A percentile compares a stretch with the other conserved stretches of the same genome.
Evolutionary conservation across 2,329 filamentous ascomycete genomes (phyloP).

Genomic region (Chrysosporium keratinophilum): DNA sequence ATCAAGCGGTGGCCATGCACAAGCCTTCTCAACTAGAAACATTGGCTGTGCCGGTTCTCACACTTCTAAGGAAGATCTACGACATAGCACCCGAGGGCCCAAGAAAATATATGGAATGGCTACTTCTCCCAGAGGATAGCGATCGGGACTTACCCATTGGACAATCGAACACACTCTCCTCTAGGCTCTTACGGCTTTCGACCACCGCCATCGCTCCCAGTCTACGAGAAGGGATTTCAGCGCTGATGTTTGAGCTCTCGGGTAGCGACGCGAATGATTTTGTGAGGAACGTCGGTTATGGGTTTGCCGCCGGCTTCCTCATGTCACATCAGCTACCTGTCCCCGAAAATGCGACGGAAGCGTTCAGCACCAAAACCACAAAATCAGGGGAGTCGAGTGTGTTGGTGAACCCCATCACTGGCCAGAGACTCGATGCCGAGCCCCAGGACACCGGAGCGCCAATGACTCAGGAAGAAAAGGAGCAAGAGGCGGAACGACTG

Average conservation of each 20-base stretch:
- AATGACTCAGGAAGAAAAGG: constrained; percentile 88
- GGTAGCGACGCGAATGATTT: constrained; percentile 68
- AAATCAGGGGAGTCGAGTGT: constrained; percentile 26
- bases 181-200: constrained; percentile 65
- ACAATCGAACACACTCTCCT: constrained; percentile 60
- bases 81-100: constrained; percentile 55
- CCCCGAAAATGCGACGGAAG: constrained; percentile 54
- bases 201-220: constrained; percentile 62
- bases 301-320: constrained; percentile 82
- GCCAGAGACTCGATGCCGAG: constrained; percentile 65
- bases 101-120: constrained; percentile 51
- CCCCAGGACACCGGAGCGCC: constrained; percentile 49
- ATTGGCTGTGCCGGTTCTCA: constrained; percentile 60
- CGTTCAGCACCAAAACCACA: constrained; percentile 33
- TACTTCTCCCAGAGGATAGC: constrained; percentile 63
- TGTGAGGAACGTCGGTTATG: constrained; percentile 87
- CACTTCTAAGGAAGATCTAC: constrained; percentile 61
- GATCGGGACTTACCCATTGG: constrained; percentile 73
- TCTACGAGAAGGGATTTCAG: constrained; percentile 62
- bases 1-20: constrained; percentile 54
- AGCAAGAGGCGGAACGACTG: constrained; percentile 76
- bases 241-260: constrained; percentile 78
- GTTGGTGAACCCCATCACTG: constrained; percentile 72
- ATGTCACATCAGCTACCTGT: constrained; percentile 73
- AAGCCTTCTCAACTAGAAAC: constrained; percentile 60